Evolutionary conservation across 805 yeast genomes (phyloP).

Genomic region (Candida yuanshanica): DNA sequence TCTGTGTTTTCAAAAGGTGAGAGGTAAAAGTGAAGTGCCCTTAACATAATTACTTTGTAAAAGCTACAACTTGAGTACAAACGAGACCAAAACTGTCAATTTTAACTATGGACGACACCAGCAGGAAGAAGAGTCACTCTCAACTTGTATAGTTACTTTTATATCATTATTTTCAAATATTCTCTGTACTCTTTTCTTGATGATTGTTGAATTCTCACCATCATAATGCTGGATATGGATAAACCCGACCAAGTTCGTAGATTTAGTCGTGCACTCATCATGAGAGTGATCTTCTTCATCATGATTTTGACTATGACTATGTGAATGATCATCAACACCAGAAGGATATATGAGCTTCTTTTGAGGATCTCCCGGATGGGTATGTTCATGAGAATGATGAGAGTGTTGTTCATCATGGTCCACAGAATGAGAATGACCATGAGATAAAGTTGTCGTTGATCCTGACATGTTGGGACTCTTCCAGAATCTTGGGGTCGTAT

Average conservation of each 20-base stretch:
- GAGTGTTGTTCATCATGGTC: slow-evolving; percentile 3
- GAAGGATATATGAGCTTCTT: too few relatives aligned
- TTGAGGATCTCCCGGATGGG: background rate
- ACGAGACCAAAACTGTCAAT: too few relatives aligned
- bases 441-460: slow-evolving; percentile 15
- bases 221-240: slow-evolving; percentile 69
- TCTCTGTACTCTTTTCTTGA: slow-evolving; percentile 55
- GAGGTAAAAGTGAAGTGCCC: too few relatives aligned
- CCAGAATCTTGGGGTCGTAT: slow-evolving; percentile 92
- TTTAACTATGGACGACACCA: slow-evolving; percentile 54
- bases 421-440: slow-evolving; percentile 22
- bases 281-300: slow-evolving; percentile 14
- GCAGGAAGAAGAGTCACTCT: slow-evolving; percentile 54
- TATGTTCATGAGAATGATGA: slow-evolving; percentile 2
- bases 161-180: slow-evolving; percentile 46
- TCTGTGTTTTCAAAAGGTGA: too few relatives aligned
- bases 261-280: slow-evolving; percentile 14
- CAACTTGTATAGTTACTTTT: slow-evolving; percentile 61
- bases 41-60: too few relatives aligned
- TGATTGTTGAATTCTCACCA: slow-evolving; percentile 59
- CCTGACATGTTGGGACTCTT: slow-evolving; percentile 38
- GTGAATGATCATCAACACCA: too few relatives aligned
- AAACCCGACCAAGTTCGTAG: slow-evolving; percentile 55
- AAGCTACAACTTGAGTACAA: too few relatives aligned
- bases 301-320: slow-evolving; percentile 12